Evolutionary conservation across 495 filamentous ascomycete species (phyloP).

Genomic region (Margaritispora aquatica): DNA sequence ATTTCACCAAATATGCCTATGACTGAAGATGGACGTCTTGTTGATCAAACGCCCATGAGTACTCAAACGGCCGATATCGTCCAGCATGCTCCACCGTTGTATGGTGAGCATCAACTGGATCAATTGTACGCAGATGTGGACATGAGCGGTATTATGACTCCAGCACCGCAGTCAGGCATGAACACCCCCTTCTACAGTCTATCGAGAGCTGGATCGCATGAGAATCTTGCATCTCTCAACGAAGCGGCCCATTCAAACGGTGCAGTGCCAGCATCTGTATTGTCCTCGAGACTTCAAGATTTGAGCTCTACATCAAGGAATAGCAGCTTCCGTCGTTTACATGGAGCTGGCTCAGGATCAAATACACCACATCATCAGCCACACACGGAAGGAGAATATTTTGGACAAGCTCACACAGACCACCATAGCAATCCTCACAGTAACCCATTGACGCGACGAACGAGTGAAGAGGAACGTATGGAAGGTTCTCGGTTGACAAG

Average conservation of each 20-base stretch:
- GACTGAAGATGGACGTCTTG: constrained; percentile 69
- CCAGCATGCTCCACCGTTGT: constrained; percentile 73
- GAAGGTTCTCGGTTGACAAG: constrained; percentile 29
- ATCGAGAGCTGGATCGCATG: constrained; percentile 69
- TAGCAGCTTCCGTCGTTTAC: constrained; percentile 20
- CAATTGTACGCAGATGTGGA: constrained; percentile 84
- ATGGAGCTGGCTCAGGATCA: constrained; percentile 14
- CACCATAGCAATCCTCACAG: constrained; percentile 31
- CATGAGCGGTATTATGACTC: constrained; percentile 68
- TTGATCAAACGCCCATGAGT: constrained; percentile 43
- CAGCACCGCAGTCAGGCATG: constrained; percentile 59
- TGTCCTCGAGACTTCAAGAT: constrained; percentile 57
- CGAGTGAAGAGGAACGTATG: constrained; percentile 52
- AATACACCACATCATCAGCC: constrained; percentile 21
- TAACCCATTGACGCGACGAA: constrained; percentile 34
- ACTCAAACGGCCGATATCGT: constrained; percentile 31
- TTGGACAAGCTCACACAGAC: constrained; percentile 24
- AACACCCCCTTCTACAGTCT: constrained; percentile 71
- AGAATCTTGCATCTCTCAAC: constrained; percentile 57
- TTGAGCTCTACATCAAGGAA: constrained; percentile 40
- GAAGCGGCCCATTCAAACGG: constrained; percentile 27
- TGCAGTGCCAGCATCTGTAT: constrained; percentile 51
- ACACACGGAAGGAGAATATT: constrained; percentile 23
- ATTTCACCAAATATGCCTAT: constrained; percentile 88
- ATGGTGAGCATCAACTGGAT: constrained; percentile 82